Conservation (phyloP, 176 grass and related monocot genomes). For the Zoysia pacifica region DNA sequence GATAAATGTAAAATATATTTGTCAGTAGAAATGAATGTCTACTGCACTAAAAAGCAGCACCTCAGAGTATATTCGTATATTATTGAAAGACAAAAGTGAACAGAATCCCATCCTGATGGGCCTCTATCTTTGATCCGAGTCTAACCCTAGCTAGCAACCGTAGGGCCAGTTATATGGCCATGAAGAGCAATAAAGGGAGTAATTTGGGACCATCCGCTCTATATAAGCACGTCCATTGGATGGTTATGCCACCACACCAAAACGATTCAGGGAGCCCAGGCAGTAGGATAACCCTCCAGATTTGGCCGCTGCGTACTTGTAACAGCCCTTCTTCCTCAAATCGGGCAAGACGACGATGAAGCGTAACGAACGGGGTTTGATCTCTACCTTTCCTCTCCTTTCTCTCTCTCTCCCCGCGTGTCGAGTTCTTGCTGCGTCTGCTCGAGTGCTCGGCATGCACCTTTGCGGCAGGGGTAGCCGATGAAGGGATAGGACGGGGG, state of each 20-base stretch:
- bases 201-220: constrained; percentile 12
- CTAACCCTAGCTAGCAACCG: constrained; percentile 38
- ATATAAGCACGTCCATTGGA: constrained; percentile 33
- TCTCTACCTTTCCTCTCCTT: not conserved
- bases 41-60: not conserved
- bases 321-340: constrained; percentile 1
- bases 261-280: constrained; percentile 15
- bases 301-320: not conserved
- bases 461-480: constrained; percentile 24
- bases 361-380: not conserved
- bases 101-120: constrained; percentile 12
- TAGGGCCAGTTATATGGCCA: not conserved
- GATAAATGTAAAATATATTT: no score
- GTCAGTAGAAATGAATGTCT: not conserved
- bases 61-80: not conserved
- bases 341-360: constrained; percentile 24
- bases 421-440: constrained; percentile 7
- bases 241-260: not conserved
- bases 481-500: constrained; percentile 18
- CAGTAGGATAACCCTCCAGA: constrained; percentile 34
- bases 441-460: not conserved
- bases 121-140: not conserved
- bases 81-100: not conserved
- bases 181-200: not conserved
- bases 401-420: constrained; percentile 4